phyloP scores from a whole-genome alignment of 2,329 filamentous ascomycete genomes.

The Pezicula radicicola region DNA sequence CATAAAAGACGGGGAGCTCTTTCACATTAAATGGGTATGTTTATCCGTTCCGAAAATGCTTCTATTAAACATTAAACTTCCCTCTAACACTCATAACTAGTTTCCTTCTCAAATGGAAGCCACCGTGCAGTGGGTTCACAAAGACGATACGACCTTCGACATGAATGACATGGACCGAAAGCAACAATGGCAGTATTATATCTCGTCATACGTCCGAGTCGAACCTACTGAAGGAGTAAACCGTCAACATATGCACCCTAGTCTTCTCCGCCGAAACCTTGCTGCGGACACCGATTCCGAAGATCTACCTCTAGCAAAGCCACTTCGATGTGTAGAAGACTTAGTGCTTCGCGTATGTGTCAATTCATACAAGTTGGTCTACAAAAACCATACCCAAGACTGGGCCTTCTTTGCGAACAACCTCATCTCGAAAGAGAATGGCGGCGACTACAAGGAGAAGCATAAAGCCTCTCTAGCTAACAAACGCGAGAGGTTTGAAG shows the following conservation, averaged over 20 bases:
- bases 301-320: conserved; percentile 54
- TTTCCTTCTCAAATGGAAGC: conserved; percentile 67
- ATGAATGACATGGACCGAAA: conserved; percentile 83
- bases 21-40: conserved; percentile 87
- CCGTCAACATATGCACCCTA: conserved; percentile 61
- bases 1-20: conserved; percentile 89
- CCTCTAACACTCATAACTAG: conserved; percentile 31
- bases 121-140: conserved; percentile 67
- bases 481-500: conserved; percentile 42
- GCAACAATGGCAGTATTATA: conserved; percentile 91
- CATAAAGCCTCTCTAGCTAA: conserved; percentile 17
- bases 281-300: conserved; percentile 60
- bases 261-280: conserved; percentile 69
- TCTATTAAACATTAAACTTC: conserved; percentile 22
- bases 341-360: conserved; percentile 72
- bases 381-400: conserved; percentile 67
- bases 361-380: conserved; percentile 77
- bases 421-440: conserved; percentile 32
- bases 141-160: conserved; percentile 75
- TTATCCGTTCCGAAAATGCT: neutral
- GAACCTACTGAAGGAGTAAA: conserved; percentile 82
- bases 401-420: conserved; percentile 59
- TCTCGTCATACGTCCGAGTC: conserved; percentile 84
- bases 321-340: conserved; percentile 62
- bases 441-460: conserved; percentile 32